Evolutionary conservation across 2,329 filamentous ascomycete genomes (phyloP), one percentile per base, ranked within the genome.

Genomic region (Cladosporium oxysporum): DNA sequence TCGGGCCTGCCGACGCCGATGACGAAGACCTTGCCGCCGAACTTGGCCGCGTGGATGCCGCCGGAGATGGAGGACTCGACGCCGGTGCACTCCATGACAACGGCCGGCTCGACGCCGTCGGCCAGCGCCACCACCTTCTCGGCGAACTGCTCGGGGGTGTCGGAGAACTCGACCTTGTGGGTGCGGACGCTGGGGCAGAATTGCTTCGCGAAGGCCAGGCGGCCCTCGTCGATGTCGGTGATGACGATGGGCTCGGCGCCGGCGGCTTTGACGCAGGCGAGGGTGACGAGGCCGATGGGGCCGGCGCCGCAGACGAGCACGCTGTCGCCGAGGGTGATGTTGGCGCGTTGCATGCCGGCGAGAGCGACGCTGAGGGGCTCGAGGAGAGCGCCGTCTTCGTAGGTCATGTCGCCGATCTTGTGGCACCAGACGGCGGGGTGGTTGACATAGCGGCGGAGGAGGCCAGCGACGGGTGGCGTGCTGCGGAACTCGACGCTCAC

Each of bases 11-110:
- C 95, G 2, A 98, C 93, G 49, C 94, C 94, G 71, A 97, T 96
- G 69, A 98, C 90, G 76, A 98, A 98, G 63, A 98, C 94, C 81
- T 96, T 97, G 73, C 95, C 94, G 70, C 94, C 95, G 75, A 98
- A 98, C 81, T 94, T 96, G 77, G 91, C 87, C 11, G 91, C 89
- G 86, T 93, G 95, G 77, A 97, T 94, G 62, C 93, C 92, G 31
- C 91, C 85, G 6, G 88, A 87, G 74, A 98, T 91, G 78, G 90
- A 93, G 80, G 89, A 92, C 83, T 97, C 93, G 18, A 97, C 92
- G 60, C 95, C 95, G 0, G 95, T 98, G 83, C 94, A 98, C 80
- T 98, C 94, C 80, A 98, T 86, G 14, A 89, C 89, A 62, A 97
- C 82, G 21, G 89, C 86, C 0, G 94, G 93, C 80, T 96, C 91